Base-by-base conservation (phyloP, 805 yeast species). In the Metschnikowia picachoensis region DNA sequence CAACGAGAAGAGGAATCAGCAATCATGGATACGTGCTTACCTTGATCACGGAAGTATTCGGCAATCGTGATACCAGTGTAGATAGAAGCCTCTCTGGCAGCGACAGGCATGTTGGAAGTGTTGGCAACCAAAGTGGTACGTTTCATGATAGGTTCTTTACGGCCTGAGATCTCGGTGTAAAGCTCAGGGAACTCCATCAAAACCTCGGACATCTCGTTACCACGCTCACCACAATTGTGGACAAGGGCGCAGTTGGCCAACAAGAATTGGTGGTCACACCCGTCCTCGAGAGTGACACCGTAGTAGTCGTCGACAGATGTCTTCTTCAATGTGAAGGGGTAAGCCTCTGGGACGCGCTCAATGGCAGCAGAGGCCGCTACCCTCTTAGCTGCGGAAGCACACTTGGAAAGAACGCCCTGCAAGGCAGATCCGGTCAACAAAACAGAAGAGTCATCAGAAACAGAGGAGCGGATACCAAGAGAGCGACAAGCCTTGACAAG, bases 1-100 rank as follows among this genome's bases (percentile, higher is more conserved):
- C 99, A 94, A 79, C 99, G 91, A 30, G 97, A 91, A 30, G 98
- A 92, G 6, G 99, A 94, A 71, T 94, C 99, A 50, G 99, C 99
- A 85, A 94, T 94, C 98, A 94, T 94, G 30, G 98, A 83, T 53
- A 94, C 99, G 66, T 94, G 78, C 78, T 94, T 94, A 76, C 99
- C 99, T 77, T 94, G 99, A 77, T 94, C 99, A 81, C 99, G 91
- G 83, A 94, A 94, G 72, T 94, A 94, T 74, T 94, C 99, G 40
- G 99, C 98, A 59, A 94, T 76, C 4, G 99, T 94, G 62, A 94
- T 94, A 79, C 99, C 99, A 13, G 99, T 94, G 74, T 94, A 94
- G 61, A 94, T 94, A 30, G 99, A 94, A 40, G 99, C 99, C 73
- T 94, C 99, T 82, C 99, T 87, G 8, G 99, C 99, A 53, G 99